Conservation (phyloP, 2,329 filamentous ascomycete species). For the Bipolaris sorokiniana region DNA sequence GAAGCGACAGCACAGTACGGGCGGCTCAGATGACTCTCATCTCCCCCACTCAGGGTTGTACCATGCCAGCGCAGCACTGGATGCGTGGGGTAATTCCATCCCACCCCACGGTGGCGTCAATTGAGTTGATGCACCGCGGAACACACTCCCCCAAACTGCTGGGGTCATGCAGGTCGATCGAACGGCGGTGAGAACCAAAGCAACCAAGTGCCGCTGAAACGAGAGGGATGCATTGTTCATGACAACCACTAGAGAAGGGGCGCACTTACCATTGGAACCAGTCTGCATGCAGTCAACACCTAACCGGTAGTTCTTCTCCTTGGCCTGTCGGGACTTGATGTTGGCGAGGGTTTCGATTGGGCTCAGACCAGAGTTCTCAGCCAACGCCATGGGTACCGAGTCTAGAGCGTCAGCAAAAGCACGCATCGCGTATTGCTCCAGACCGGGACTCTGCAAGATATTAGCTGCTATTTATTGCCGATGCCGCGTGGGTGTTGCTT, state of each 20-base stretch:
- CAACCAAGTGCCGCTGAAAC: slow-evolving; percentile 10
- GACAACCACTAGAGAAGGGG: slow-evolving; percentile 10
- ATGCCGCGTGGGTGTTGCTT: slow-evolving; percentile 18
- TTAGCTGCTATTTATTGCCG: slow-evolving; percentile 11
- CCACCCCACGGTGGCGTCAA: slow-evolving; percentile 30
- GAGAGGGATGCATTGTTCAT: slow-evolving; percentile 2
- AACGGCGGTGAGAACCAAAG: slow-evolving; percentile 26
- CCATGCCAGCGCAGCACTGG: slow-evolving; percentile 21
- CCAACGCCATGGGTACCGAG: slow-evolving; percentile 90
- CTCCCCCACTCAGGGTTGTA: slow-evolving; percentile 19
- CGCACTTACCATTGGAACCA: slow-evolving; percentile 76
- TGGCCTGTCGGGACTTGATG: slow-evolving; percentile 96
- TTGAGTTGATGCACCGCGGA: slow-evolving; percentile 25
- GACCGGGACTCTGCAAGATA: slow-evolving; percentile 73
- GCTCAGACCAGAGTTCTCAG: slow-evolving; percentile 95
- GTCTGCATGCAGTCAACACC: slow-evolving; percentile 98
- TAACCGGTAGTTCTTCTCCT: slow-evolving; percentile 77
- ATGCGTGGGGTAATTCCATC: slow-evolving; percentile 28
- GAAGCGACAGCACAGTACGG: slow-evolving; percentile 15
- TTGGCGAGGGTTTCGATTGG: slow-evolving; percentile 94
- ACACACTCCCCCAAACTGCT: slow-evolving; percentile 18
- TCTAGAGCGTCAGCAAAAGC: slow-evolving; percentile 96
- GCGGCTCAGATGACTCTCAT: slow-evolving; percentile 16
- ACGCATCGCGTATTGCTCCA: slow-evolving; percentile 99
- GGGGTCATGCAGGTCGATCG: slow-evolving; percentile 13